A percentile compares a stretch with the other conserved stretches of the same genome.
Conservation (phyloP, 2,329 filamentous ascomycete genomes). For the Penicillium sp. region DNA sequence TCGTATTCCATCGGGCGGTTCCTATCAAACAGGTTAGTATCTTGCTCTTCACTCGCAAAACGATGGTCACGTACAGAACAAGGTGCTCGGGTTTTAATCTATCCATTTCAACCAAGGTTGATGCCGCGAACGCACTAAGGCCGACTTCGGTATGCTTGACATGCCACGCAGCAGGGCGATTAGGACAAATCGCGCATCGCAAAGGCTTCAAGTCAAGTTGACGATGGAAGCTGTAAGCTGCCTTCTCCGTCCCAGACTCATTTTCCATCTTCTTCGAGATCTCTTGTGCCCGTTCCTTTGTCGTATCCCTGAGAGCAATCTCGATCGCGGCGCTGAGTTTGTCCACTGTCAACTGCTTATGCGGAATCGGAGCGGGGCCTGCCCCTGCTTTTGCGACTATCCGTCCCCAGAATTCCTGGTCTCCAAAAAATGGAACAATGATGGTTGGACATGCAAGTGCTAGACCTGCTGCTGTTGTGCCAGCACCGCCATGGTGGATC, state of each 20-base stretch:
- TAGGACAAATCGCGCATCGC: constrained; percentile 64
- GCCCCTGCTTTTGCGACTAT: constrained; percentile 70
- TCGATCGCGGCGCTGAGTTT: constrained; percentile 61
- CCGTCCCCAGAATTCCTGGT: constrained; percentile 77
- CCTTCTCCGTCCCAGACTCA: constrained; percentile 60
- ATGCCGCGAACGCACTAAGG: constrained; percentile 68
- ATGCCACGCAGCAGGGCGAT: constrained; percentile 67
- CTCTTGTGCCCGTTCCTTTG: constrained; percentile 51
- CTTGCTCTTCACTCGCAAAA: constrained; percentile 26
- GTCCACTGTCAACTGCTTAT: constrained; percentile 61
- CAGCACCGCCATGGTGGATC: constrained; percentile 82
- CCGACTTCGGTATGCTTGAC: constrained; percentile 62
- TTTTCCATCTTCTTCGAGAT: constrained; percentile 61
- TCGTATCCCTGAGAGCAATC: constrained; percentile 57
- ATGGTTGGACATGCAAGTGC: constrained; percentile 73
- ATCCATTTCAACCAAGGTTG: constrained; percentile 60
- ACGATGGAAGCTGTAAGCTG: constrained; percentile 65
- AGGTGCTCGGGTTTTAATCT: constrained; percentile 64
- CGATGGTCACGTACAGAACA: constrained; percentile 56
- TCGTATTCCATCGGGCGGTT: constrained; percentile 63
- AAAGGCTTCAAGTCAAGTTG: constrained; percentile 62
- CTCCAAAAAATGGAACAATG: constrained; percentile 80
- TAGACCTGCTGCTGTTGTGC: constrained; percentile 83
- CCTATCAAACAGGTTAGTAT: constrained; percentile 24
- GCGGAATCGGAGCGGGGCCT: constrained; percentile 64